Conservation (phyloP, 805 yeast genomes). For the Kazachstania bromeliacearum region DNA sequence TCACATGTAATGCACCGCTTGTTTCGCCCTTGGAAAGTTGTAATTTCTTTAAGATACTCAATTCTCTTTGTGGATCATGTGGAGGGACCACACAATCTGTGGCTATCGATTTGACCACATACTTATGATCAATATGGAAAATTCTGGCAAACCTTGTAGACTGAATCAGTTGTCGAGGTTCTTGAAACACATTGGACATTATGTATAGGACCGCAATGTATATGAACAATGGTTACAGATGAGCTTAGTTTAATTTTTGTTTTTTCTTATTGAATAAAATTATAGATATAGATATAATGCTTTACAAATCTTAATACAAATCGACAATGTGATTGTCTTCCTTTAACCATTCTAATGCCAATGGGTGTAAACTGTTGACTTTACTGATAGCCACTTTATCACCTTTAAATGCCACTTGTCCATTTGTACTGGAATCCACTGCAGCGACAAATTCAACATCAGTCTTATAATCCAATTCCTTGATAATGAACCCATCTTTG, state of each 20-base stretch:
- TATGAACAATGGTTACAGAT: background rate
- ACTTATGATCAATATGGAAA: slow-evolving; percentile 7
- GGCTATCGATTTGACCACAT: slow-evolving; percentile 18
- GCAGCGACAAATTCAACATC: slow-evolving; percentile 27
- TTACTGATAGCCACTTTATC: slow-evolving; percentile 14
- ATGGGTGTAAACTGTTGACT: slow-evolving; percentile 54
- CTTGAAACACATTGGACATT: no score
- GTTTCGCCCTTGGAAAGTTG: slow-evolving; percentile 1
- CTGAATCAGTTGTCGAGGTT: slow-evolving; percentile 10
- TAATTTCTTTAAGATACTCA: slow-evolving; percentile 15
- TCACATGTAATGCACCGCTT: slow-evolving; percentile 7
- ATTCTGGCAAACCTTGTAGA: slow-evolving; percentile 23
- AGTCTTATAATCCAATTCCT: slow-evolving; percentile 26
- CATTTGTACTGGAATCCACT: slow-evolving; percentile 12
- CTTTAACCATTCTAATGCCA: slow-evolving; percentile 58
- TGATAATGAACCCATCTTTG: slow-evolving; percentile 49
- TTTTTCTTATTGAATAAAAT: background rate
- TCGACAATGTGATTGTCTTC: slow-evolving; percentile 11
- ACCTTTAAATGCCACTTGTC: slow-evolving; percentile 12
- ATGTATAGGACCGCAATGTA: no score
- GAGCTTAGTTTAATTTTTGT: background rate
- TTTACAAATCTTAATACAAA: background rate
- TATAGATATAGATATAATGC: background rate
- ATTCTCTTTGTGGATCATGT: slow-evolving; percentile 22
- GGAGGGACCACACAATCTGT: slow-evolving; percentile 21